Percentiles rank a stretch among this genome's conserved stretches.
These are phyloP conservation scores for Russula dissimulans DNA, from an alignment of 768 basidiomycete species.

Conservation along the genomic window DNA sequence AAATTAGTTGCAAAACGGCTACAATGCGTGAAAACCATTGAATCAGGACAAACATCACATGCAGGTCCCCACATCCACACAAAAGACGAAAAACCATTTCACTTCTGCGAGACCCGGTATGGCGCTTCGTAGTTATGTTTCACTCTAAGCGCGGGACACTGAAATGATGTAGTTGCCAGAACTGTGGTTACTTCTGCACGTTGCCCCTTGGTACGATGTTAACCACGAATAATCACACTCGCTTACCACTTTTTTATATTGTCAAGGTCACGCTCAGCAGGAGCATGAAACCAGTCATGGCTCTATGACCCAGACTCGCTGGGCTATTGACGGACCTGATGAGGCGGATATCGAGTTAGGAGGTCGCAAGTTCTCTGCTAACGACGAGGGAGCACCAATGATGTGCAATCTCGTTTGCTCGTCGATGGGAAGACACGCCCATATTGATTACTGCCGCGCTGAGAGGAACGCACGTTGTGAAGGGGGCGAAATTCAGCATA, in stretches of 20 bases:
- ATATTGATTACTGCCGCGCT: constrained; percentile 48
- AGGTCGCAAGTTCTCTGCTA: constrained; percentile 43
- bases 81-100: constrained; percentile 37
- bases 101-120: constrained; percentile 46
- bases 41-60: constrained; percentile 34
- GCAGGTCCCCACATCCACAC: constrained; percentile 41
- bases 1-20: constrained; percentile 41
- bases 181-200: constrained; percentile 51
- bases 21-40: constrained; percentile 41
- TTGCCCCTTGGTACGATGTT: constrained; percentile 39
- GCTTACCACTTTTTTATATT: not conserved
- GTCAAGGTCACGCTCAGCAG: constrained; percentile 45
- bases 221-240: not conserved
- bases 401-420: constrained; percentile 51
- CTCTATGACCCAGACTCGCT: constrained; percentile 49
- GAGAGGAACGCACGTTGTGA: constrained; percentile 31
- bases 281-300: constrained; percentile 58
- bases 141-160: not conserved
- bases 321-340: constrained; percentile 48
- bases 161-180: constrained; percentile 34
- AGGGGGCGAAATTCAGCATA: constrained; percentile 39
- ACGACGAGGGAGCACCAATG: constrained; percentile 54
- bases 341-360: constrained; percentile 42
- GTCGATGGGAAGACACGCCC: constrained; percentile 48
- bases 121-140: not conserved